Conservation (phyloP, 2,329 filamentous ascomycete species). For the Penicillium sp. region DNA sequence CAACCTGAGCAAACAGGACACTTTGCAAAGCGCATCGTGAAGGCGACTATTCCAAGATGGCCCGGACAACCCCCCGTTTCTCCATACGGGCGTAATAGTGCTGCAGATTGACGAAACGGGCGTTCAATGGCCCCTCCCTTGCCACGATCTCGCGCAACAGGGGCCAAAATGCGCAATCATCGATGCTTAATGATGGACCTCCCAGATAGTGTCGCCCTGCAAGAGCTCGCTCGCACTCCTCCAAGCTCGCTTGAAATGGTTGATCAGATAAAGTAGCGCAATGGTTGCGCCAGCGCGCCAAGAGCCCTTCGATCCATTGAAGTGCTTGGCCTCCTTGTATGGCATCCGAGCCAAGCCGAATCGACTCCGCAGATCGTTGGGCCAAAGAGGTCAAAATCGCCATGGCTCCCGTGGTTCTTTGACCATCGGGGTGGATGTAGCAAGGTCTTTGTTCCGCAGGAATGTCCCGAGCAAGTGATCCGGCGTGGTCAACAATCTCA, state of each 20-base stretch:
- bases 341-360: constrained; percentile 23
- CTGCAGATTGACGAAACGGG: constrained; percentile 27
- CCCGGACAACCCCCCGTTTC: constrained; percentile 34
- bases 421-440: constrained; percentile 27
- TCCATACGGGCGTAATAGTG: constrained; percentile 36
- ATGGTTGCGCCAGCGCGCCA: constrained; percentile 27
- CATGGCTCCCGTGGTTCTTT: constrained; percentile 24
- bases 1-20: too few species aligned
- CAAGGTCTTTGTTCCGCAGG: constrained; percentile 12
- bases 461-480: constrained; percentile 7
- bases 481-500: constrained; percentile 5
- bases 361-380: constrained; percentile 14
- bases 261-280: neutral
- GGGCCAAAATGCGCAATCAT: constrained; percentile 43
- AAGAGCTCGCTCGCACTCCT: constrained; percentile 30
- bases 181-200: constrained; percentile 33
- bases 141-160: constrained; percentile 35
- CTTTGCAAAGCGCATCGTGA: too few species aligned
- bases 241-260: constrained; percentile 15
- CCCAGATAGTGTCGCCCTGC: constrained; percentile 31
- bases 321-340: constrained; percentile 26
- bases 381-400: constrained; percentile 30
- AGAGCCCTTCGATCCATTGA: constrained; percentile 25
- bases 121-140: constrained; percentile 17
- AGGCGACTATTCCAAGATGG: constrained; percentile 23